Evolutionary conservation across 2,329 filamentous ascomycete species (phyloP).

Genomic region (Diaporthe ampelina): DNA sequence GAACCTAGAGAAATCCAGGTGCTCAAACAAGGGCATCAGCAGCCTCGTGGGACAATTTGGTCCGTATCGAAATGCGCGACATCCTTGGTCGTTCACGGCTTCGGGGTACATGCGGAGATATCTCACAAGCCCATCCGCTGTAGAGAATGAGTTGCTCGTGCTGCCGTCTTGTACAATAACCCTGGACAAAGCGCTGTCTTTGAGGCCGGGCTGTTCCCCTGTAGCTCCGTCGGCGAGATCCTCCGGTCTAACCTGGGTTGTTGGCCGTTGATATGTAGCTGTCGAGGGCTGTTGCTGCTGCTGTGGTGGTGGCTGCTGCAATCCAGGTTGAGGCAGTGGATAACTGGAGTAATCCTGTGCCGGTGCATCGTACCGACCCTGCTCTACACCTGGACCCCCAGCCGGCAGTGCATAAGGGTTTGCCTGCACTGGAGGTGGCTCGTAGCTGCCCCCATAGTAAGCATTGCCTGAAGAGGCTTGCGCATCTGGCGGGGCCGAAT

Average conservation of each 20-base stretch:
- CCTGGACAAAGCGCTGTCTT: background rate
- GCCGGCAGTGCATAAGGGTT: background rate
- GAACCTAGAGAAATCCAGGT: background rate
- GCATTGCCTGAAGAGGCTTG: background rate
- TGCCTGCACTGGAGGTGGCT: background rate
- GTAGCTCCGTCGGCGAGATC: background rate
- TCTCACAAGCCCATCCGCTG: background rate
- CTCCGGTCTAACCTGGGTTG: background rate
- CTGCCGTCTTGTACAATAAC: conserved; percentile 1
- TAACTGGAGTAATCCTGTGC: background rate
- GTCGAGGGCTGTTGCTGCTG: conserved; percentile 1
- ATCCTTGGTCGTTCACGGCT: background rate
- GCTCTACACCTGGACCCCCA: background rate
- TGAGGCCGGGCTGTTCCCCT: background rate
- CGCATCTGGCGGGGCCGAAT: background rate
- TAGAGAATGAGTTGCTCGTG: background rate
- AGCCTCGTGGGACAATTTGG: background rate
- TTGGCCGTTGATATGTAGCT: background rate
- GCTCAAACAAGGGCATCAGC: conserved; percentile 5
- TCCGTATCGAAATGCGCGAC: background rate
- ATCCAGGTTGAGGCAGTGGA: background rate
- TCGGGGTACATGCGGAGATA: conserved; percentile 7
- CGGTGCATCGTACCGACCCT: background rate
- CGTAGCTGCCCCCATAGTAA: conserved; percentile 1
- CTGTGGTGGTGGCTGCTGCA: background rate